A percentile compares a stretch with the other conserved stretches of the same genome.
phyloP scores from a whole-genome alignment of 2,329 filamentous ascomycete genomes.

The Venturia carpophila region DNA sequence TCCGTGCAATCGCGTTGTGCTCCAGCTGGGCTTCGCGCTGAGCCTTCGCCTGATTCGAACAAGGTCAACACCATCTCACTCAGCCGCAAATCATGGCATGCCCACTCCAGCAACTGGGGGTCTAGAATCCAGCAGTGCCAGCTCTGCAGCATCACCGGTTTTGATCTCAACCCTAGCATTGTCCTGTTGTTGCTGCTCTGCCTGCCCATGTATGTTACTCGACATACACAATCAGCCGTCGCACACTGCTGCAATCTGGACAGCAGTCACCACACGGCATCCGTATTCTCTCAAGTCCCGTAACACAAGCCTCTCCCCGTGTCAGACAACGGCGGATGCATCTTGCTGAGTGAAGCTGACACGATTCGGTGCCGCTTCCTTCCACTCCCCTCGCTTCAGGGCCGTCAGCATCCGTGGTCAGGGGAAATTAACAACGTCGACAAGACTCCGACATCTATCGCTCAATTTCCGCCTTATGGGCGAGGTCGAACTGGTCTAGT shows the following conservation, averaged over 20 bases:
- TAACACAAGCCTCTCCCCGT: neutral
- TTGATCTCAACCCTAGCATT: neutral
- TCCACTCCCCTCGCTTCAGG: neutral
- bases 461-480: neutral
- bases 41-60: neutral
- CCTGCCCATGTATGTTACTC: neutral
- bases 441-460: neutral
- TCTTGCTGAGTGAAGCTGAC: constrained; percentile 5
- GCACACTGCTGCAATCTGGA: constrained; percentile 4
- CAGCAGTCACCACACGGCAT: neutral
- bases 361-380: neutral
- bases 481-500: neutral
- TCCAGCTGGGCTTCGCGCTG: constrained; percentile 9
- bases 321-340: neutral
- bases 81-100: neutral
- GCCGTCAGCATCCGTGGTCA: neutral
- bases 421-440: neutral
- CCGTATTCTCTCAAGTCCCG: neutral
- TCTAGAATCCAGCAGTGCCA: neutral
- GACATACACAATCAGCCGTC: neutral
- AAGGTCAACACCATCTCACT: neutral
- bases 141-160: neutral
- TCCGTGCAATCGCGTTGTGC: neutral
- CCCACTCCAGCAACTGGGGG: neutral
- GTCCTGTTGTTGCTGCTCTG: neutral